These are phyloP conservation scores for Trichoderma gracile DNA, from an alignment of 2,329 filamentous ascomycete species.

Conservation along the genomic window DNA sequence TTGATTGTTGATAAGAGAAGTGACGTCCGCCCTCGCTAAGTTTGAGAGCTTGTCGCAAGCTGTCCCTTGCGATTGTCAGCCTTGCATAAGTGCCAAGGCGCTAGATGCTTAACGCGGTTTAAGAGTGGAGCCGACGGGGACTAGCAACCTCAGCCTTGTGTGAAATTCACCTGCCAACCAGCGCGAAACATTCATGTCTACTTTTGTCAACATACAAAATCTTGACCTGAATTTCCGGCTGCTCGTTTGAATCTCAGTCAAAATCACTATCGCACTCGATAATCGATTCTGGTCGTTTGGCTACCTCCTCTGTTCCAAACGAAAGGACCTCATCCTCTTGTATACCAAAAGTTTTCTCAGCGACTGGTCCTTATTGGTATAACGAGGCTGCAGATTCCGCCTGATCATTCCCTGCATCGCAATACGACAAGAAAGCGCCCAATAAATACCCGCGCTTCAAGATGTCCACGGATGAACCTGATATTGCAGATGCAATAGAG, in stretches of 20 bases:
- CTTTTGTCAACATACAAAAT: background rate
- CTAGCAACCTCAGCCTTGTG: slow-evolving; percentile 21
- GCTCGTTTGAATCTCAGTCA: background rate
- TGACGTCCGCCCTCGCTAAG: slow-evolving; percentile 16
- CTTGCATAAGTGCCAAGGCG: slow-evolving; percentile 27
- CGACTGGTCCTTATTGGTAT: background rate
- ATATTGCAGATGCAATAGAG: background rate
- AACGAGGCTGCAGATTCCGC: background rate
- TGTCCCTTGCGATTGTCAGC: slow-evolving; percentile 28
- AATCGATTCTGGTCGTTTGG: background rate
- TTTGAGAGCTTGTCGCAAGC: slow-evolving; percentile 28
- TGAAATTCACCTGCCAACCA: slow-evolving; percentile 14
- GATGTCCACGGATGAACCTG: background rate
- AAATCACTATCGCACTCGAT: background rate
- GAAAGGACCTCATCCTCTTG: background rate
- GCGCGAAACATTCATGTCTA: background rate
- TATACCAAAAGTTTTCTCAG: background rate
- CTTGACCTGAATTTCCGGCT: background rate
- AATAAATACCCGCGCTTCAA: background rate
- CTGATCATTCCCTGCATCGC: background rate
- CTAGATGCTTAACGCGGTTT: slow-evolving; percentile 12
- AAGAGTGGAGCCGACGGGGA: background rate
- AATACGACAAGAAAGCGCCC: too few species aligned
- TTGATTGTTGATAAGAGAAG: background rate
- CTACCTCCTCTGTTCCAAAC: background rate